Percentiles rank a stretch among this genome's conserved stretches.
phyloP scores from a whole-genome alignment of 1,284 basidiomycete genomes.

The Lignosus rhinocerotis region DNA sequence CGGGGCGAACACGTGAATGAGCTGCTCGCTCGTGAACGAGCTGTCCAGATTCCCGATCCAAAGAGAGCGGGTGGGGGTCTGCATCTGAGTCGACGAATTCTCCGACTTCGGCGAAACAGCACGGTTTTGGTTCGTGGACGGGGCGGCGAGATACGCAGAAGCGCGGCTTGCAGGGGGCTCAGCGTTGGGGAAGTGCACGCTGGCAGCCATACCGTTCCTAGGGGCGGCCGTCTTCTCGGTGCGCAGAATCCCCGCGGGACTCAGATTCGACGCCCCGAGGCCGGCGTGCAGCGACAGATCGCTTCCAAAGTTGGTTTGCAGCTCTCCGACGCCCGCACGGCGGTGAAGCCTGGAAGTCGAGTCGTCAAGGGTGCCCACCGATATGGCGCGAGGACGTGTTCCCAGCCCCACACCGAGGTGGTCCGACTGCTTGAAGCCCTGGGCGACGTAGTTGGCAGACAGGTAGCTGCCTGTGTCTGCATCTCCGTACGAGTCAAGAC shows the following conservation, averaged over 20 bases:
- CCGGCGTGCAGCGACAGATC: conserved; percentile 47
- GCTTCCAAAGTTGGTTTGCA: conserved; percentile 55
- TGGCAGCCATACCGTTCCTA: conserved; percentile 52
- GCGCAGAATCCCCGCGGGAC: conserved; percentile 60
- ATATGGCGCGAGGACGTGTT: conserved; percentile 84
- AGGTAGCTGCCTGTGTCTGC: conserved; percentile 49
- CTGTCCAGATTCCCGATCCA: conserved; percentile 98
- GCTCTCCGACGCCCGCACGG: conserved; percentile 59
- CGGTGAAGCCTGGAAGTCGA: conserved; percentile 58
- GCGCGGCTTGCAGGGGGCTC: conserved; percentile 57
- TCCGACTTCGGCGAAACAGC: conserved; percentile 80
- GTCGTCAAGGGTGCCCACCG: conserved; percentile 89
- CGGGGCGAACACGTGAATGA: conserved; percentile 92
- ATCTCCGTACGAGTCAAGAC: conserved; percentile 51
- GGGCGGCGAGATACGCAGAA: conserved; percentile 68
- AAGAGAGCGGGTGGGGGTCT: conserved; percentile 91
- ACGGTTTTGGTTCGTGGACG: conserved; percentile 57
- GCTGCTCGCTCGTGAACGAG: conserved; percentile 89
- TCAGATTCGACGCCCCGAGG: conserved; percentile 41
- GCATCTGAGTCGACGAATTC: conserved; percentile 65
- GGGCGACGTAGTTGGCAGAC: conserved; percentile 60
- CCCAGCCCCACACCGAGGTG: conserved; percentile 52
- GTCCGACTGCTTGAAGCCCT: conserved; percentile 72
- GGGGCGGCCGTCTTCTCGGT: conserved; percentile 47
- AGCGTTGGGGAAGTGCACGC: conserved; percentile 69